A percentile compares a stretch with the other conserved stretches of the same genome.
Evolutionary conservation across 73 alveolate species (phyloP).

Genomic region (Urostyla sp.): DNA sequence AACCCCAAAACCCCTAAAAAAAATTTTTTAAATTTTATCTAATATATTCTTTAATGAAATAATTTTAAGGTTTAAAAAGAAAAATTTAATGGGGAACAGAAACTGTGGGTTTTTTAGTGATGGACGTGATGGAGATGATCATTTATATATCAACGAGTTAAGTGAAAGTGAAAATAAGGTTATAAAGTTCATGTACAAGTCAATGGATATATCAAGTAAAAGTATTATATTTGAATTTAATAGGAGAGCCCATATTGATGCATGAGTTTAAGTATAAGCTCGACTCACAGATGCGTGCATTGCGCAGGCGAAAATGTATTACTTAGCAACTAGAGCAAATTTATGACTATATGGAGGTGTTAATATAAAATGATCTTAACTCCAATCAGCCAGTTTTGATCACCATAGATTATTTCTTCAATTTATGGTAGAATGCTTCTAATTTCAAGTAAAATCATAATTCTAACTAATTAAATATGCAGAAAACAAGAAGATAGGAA

Average conservation of each 20-base stretch:
- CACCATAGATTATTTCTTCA: constrained; percentile 17
- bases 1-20: no score
- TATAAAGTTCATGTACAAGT: no score
- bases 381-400: neutral
- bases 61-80: no score
- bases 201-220: no score
- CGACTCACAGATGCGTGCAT: neutral
- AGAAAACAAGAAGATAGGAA: constrained; percentile 37
- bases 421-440: constrained; percentile 24
- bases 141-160: no score
- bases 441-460: constrained; percentile 11
- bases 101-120: no score
- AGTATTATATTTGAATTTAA: neutral
- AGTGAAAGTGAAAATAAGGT: no score
- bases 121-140: no score
- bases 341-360: constrained; percentile 34
- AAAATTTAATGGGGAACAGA: no score
- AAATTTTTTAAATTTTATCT: no score
- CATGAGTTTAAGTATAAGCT: constrained; percentile 8
- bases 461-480: neutral
- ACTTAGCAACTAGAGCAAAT: neutral
- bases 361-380: constrained; percentile 11
- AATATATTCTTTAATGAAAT: no score
- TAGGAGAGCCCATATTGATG: constrained; percentile 7
- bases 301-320: constrained; percentile 14